These are phyloP conservation scores for Trypanosoma melophagium DNA, from an alignment of 208 protist species.

Conservation along the genomic window DNA sequence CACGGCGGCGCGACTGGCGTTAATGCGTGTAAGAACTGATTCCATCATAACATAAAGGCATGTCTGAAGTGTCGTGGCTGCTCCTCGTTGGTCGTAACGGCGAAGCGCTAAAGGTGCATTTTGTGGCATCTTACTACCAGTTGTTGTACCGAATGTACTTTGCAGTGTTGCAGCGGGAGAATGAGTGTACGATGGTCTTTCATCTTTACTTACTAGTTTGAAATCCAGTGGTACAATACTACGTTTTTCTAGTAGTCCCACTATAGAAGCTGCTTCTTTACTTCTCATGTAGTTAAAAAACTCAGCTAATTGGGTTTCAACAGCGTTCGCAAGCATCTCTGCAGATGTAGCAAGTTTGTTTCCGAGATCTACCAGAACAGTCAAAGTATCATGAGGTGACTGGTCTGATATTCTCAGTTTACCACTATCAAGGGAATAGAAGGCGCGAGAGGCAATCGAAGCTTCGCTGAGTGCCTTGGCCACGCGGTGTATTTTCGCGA, in stretches of 20 bases:
- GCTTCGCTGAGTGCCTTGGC: constrained; percentile 7
- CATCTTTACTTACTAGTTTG: background rate
- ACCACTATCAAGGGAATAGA: background rate
- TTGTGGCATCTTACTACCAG: background rate
- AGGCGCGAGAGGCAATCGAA: background rate
- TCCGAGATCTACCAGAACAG: constrained; percentile 40
- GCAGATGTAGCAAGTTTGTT: constrained; percentile 24
- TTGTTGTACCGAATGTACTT: no score
- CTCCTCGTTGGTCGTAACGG: constrained; percentile 27
- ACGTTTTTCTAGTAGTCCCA: constrained; percentile 16
- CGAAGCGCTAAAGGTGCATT: constrained; percentile 7
- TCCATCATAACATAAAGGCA: constrained; percentile 74
- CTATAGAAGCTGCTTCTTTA: constrained; percentile 34
- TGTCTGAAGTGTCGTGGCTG: constrained; percentile 46
- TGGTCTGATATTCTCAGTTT: constrained; percentile 6
- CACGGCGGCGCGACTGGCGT: constrained; percentile 53
- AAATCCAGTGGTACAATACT: constrained; percentile 28
- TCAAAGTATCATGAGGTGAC: constrained; percentile 20
- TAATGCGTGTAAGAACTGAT: constrained; percentile 40
- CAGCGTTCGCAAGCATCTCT: constrained; percentile 27
- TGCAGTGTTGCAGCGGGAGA: background rate
- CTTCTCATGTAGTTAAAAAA: constrained; percentile 65
- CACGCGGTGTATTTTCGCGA: constrained; percentile 2
- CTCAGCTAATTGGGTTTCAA: constrained; percentile 51
- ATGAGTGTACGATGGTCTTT: background rate